Evolutionary conservation across 768 basidiomycete species (phyloP).

Genomic region (Obba rivulosa): DNA sequence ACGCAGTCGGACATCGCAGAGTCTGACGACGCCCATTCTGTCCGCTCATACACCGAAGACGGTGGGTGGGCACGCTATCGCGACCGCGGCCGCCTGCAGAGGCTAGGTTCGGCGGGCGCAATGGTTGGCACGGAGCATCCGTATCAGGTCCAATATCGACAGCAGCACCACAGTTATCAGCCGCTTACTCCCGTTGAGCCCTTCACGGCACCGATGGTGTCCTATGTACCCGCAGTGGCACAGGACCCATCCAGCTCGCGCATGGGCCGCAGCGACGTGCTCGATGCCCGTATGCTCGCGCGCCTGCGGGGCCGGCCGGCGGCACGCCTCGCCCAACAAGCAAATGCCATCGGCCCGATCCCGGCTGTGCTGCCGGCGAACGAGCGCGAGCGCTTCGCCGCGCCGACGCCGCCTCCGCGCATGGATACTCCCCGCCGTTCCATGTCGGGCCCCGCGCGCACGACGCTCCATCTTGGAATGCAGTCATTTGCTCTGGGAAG

Average conservation of each 20-base stretch:
- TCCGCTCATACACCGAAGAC: slow-evolving; percentile 60
- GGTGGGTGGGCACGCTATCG: slow-evolving; percentile 11
- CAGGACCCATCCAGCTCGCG: slow-evolving; percentile 4
- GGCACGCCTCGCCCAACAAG: slow-evolving; percentile 11
- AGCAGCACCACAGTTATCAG: too few species aligned
- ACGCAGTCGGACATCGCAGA: slow-evolving; percentile 51
- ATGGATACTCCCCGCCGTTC: slow-evolving; percentile 29
- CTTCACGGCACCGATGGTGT: too few species aligned
- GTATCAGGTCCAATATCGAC: too few species aligned
- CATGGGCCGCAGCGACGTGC: slow-evolving; percentile 8
- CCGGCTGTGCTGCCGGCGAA: background rate
- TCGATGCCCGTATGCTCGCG: slow-evolving; percentile 17
- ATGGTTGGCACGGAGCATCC: too few species aligned
- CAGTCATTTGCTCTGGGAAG: slow-evolving; percentile 5
- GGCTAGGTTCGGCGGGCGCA: too few species aligned
- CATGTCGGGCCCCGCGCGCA: slow-evolving; percentile 27
- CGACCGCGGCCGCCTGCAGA: slow-evolving; percentile 4
- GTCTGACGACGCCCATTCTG: slow-evolving; percentile 67
- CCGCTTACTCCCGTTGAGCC: too few species aligned
- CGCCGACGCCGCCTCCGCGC: slow-evolving; percentile 16
- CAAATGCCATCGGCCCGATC: background rate
- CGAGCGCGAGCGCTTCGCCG: background rate
- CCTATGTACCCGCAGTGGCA: too few species aligned
- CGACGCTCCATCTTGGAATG: slow-evolving; percentile 12
- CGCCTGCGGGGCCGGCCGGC: slow-evolving; percentile 18